A percentile compares a stretch with the other conserved stretches of the same genome.
These are phyloP conservation scores for Phyllosticta capitalensis DNA, from an alignment of 2,329 filamentous ascomycete genomes.

Conservation along the genomic window DNA sequence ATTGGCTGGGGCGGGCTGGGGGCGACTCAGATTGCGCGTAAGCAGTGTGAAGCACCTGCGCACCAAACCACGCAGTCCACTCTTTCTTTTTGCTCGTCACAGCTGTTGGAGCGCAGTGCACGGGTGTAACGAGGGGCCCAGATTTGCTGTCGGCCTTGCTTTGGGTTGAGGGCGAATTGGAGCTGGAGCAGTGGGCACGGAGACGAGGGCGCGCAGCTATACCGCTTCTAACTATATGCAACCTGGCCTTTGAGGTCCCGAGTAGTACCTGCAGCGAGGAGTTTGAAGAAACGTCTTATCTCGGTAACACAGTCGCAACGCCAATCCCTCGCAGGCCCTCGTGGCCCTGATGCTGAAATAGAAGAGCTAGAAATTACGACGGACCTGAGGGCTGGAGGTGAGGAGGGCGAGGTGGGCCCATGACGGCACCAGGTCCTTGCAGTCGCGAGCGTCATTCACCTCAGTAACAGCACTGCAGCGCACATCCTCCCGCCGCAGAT, in stretches of 20 bases:
- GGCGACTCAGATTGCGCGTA: conserved; percentile 11
- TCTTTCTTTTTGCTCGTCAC: background rate
- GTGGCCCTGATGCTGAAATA: background rate
- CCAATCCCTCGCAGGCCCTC: background rate
- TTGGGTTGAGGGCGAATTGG: conserved; percentile 2
- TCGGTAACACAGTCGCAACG: background rate
- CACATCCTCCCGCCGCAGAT: background rate
- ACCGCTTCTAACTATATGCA: too few species aligned
- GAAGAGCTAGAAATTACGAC: background rate
- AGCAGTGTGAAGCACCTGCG: conserved; percentile 8
- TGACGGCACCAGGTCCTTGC: background rate
- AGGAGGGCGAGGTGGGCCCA: background rate
- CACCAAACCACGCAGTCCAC: background rate
- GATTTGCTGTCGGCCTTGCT: conserved; percentile 9
- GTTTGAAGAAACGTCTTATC: background rate
- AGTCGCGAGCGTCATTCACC: background rate
- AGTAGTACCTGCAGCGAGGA: background rate
- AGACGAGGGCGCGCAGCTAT: background rate
- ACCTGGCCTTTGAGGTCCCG: too few species aligned
- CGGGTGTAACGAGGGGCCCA: conserved; percentile 10
- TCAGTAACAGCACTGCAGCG: too few species aligned
- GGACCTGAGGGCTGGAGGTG: background rate
- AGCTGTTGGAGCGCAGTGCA: too few species aligned
- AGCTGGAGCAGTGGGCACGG: background rate
- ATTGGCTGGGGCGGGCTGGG: conserved; percentile 10